Evolutionary conservation across 306 rosid genomes (phyloP).

Genomic region (Mimosa bimucronata): DNA sequence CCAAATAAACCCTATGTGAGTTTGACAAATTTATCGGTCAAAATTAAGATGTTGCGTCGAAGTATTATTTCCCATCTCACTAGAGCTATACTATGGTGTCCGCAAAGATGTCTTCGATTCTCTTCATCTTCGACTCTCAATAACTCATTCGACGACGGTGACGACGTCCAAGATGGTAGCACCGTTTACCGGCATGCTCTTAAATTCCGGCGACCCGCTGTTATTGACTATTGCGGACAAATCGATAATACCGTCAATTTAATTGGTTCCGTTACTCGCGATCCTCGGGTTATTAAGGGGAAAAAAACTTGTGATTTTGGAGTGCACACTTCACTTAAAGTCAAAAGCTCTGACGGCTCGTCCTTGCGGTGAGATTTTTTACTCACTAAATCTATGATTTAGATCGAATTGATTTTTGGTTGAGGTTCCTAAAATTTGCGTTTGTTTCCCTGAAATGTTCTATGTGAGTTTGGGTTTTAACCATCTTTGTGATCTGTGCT

Average conservation of each 20-base stretch:
- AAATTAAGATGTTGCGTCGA: not conserved
- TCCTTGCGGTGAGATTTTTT: slow-evolving; percentile 45
- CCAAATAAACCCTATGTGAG: not conserved
- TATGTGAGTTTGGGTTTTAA: too few relatives aligned
- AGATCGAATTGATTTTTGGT: not conserved
- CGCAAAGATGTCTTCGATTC: slow-evolving; percentile 33
- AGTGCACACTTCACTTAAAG: slow-evolving; percentile 47
- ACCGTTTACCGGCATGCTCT: slow-evolving; percentile 47
- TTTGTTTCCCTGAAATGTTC: too few relatives aligned
- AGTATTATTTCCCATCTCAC: not conserved
- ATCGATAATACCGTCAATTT: slow-evolving; percentile 57
- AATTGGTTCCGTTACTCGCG: slow-evolving; percentile 55
- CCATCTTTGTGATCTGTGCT: too few relatives aligned
- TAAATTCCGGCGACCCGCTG: slow-evolving; percentile 58
- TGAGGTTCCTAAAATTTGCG: not conserved
- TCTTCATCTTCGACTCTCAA: slow-evolving; percentile 32
- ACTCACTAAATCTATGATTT: not conserved
- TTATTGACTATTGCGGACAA: slow-evolving; percentile 27
- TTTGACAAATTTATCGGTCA: not conserved
- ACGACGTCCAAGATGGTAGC: slow-evolving; percentile 42
- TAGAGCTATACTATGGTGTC: slow-evolving; percentile 18
- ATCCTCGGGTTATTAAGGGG: slow-evolving; percentile 7
- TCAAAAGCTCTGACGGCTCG: slow-evolving; percentile 39
- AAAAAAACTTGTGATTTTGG: not conserved
- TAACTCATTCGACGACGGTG: slow-evolving; percentile 50